Evolutionary conservation across 352 stramenopile genomes (phyloP), one percentile per base, ranked within the genome.

Genomic region (Lagenidium giganteum): DNA sequence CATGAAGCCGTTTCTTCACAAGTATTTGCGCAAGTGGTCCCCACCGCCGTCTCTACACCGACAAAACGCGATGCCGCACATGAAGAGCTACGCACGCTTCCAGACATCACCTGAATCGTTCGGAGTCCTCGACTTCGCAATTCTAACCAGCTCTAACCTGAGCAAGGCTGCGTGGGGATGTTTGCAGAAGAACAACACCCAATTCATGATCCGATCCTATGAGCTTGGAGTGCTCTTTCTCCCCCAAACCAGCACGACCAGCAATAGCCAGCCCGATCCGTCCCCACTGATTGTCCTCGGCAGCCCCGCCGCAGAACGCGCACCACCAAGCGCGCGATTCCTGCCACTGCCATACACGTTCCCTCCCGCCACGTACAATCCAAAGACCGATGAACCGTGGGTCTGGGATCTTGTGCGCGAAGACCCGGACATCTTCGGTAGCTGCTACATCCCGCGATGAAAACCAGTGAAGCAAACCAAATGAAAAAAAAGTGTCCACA

Each of bases 1-100:
- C 48, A 83, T 93, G 66, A 93, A 93, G 47, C 54, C 77, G 5
- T 93, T 93, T 47, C 52, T 93, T 27, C 81, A 93, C 65, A 90
- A 88, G 33, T 89, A 87, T 46, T 52, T 93, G 14, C 63, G 81
- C 35, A 86, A 83, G 36, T 93, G 81, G 81, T 71, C 64, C 14
- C 81, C 81, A 14, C 73, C 75, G 0, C 9, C 38, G 2, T 30
- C 27, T 21, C 45, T 93, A 21, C 63, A 87, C 27, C 81, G 81
- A 3, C 62, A 87, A 50, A 83, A 82, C 23, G 81, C 71, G 5
- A 90, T 93, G 78, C 81, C 81, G 9, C 81, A 93, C 45, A 89
- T 90, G 54, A 93, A 93, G 52, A 73, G 70, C 24, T 89, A 87
- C 35, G 73, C 75, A 21, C 73, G 74, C 3, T 84, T 84, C 28